phyloP scores from a whole-genome alignment of 331 rosid species.

The Telfairia occidentalis region DNA sequence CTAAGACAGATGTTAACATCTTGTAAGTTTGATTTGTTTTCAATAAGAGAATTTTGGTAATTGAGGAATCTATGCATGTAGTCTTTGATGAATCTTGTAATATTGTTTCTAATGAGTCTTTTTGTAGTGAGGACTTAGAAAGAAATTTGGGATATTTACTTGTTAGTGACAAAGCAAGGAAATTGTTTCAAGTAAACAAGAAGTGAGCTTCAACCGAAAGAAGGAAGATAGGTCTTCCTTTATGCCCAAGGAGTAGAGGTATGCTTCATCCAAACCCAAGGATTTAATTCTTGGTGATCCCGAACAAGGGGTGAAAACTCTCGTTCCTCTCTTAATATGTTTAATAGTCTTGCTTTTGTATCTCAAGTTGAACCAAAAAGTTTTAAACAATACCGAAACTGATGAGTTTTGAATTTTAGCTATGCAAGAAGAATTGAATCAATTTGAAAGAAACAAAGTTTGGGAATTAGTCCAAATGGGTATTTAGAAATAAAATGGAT shows the following conservation, averaged over 20 bases:
- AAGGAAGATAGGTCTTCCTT: not conserved
- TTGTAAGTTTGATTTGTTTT: not conserved
- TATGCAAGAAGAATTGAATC: no score
- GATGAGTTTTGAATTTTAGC: no score
- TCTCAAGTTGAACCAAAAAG: no score
- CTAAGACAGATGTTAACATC: not conserved
- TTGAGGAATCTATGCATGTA: not conserved
- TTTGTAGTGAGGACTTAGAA: not conserved
- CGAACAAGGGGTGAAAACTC: no score
- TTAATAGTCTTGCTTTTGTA: no score
- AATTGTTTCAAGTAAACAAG: not conserved
- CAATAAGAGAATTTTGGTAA: not conserved
- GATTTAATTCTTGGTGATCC: no score
- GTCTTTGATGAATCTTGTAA: not conserved
- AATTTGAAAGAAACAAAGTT: no score
- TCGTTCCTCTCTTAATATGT: no score
- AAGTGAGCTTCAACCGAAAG: not conserved
- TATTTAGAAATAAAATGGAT: no score
- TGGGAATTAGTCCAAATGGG: no score
- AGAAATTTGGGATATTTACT: not conserved
- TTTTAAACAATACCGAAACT: no score
- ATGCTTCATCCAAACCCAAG: no score
- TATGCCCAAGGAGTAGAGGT: not conserved
- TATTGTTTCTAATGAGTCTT: not conserved
- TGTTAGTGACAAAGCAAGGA: not conserved